Percentiles rank a stretch among this genome's conserved stretches.
phyloP scores from a whole-genome alignment of 352 stramenopile genomes.

The Pythium angustatum region DNA sequence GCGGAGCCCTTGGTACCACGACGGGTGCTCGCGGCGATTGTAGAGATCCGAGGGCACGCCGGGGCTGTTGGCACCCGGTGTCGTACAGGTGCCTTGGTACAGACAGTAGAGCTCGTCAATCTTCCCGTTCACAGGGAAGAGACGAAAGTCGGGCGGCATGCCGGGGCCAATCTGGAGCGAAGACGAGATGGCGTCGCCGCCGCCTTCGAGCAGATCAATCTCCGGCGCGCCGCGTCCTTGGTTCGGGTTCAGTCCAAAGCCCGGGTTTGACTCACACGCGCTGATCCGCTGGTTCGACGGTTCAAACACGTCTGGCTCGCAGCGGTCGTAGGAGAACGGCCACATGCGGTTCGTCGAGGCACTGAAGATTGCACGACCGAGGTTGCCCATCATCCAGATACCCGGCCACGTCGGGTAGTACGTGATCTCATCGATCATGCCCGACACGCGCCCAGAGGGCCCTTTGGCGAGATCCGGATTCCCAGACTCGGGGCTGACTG shows the following conservation, averaged over 20 bases:
- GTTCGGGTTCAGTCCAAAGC: conserved; percentile 72
- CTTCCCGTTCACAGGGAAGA: conserved; percentile 27
- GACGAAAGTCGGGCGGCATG: conserved; percentile 55
- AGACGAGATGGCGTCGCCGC: conserved; percentile 52
- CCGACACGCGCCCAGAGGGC: conserved; percentile 33
- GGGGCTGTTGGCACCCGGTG: not conserved
- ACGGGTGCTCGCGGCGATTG: not conserved
- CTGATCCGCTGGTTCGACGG: conserved; percentile 47
- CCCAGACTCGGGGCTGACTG: conserved; percentile 27
- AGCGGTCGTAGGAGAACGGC: conserved; percentile 94
- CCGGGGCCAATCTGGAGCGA: conserved; percentile 87
- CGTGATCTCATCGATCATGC: conserved; percentile 45
- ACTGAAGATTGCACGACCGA: conserved; percentile 16
- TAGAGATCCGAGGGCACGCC: not conserved
- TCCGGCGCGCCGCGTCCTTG: conserved; percentile 79
- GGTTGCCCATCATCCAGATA: conserved; percentile 22
- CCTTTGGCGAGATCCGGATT: conserved; percentile 11
- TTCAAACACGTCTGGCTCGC: conserved; percentile 44
- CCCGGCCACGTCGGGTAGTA: conserved; percentile 61
- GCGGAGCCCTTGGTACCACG: conserved; percentile 41
- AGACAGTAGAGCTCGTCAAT: conserved; percentile 18
- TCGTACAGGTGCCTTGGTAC: not conserved
- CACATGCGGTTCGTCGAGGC: conserved; percentile 91
- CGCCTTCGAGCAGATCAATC: conserved; percentile 94
- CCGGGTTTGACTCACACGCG: conserved; percentile 88